Evolutionary conservation across 345 rosid species (phyloP).

Genomic region (Gossypium thurberi): DNA sequence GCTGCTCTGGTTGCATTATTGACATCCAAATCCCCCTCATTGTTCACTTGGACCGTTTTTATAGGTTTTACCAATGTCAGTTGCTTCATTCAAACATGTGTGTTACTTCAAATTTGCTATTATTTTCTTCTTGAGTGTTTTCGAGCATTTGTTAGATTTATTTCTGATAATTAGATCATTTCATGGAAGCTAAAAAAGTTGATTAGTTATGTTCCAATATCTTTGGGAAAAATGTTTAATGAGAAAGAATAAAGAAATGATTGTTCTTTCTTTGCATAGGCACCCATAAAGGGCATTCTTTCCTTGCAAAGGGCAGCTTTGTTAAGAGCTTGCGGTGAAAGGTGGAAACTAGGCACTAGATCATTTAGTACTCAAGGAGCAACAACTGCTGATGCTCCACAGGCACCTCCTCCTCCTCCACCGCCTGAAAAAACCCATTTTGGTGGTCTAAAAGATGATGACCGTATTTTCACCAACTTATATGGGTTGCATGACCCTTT

Average conservation of each 20-base stretch:
- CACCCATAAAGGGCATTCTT: slow-evolving; percentile 73
- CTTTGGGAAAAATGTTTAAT: background rate
- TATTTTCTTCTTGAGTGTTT: background rate
- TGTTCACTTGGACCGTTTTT: background rate
- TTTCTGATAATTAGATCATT: background rate
- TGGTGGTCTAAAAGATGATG: slow-evolving; percentile 93
- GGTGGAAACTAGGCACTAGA: slow-evolving; percentile 42
- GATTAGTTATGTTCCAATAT: background rate
- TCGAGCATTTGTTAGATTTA: background rate
- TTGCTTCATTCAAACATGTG: background rate
- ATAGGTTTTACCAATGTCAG: background rate
- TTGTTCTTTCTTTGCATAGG: slow-evolving; percentile 30
- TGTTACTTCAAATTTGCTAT: background rate
- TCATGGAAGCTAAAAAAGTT: background rate
- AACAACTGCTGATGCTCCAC: slow-evolving; percentile 49
- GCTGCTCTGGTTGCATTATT: background rate
- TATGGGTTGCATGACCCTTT: slow-evolving; percentile 89
- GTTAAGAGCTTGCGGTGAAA: slow-evolving; percentile 34
- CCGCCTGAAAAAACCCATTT: slow-evolving; percentile 97
- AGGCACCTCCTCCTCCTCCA: slow-evolving; percentile 73
- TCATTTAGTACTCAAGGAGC: slow-evolving; percentile 77
- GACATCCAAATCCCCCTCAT: background rate
- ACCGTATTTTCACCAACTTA: slow-evolving; percentile 86
- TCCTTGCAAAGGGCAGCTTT: slow-evolving; percentile 54
- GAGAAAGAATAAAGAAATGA: background rate